Evolutionary conservation across 1,139 yeast species (phyloP), one percentile per base, ranked within the genome.

Genomic region (Blastobotrys capitulatus): DNA sequence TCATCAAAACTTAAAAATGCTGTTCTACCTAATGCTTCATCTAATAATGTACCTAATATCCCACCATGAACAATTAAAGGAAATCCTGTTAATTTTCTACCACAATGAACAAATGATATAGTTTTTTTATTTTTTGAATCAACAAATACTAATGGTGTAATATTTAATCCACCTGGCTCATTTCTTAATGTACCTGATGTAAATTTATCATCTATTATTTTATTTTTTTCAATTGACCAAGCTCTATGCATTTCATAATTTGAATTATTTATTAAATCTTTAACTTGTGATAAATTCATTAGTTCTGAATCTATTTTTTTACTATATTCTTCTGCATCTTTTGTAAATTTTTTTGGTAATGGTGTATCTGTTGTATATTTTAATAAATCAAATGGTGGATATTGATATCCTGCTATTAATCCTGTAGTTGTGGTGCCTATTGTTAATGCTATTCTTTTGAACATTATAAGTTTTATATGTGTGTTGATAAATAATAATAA

Each of bases 41-140:
- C 94, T 52, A 88, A 70, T 13, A 90, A 70, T 0, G 95, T 83
- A 8, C 95, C 95, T 36, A 90, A 67, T 39, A 90, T 79, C 0
- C 97, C 97, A 2, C 97, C 97, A 62, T 90, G 97, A 0, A 88
- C 77, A 36, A 90, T 71, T 58, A 86, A 82, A 1, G 97, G 97
- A 62, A 84, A 89, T 1, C 97, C 97, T 44, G 94, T 82, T 35
- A 89, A 68, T 54, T 77, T 77, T 61, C 83, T 80, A 0, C 97
- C 97, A 46, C 85, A 75, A 64, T 88, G 95, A 26, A 87, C 74
- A 0, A 88, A 77, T 0, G 86, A 76, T 0, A 84, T 76, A 53
- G 86, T 83, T 51, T 78, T 74, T 2, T 80, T 77, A 34, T 69
- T 70, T 8, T 69, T 59, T 2, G 70, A 67, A 56, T 86, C 80